Conservation (phyloP, 768 basidiomycete species). For the Pseudohyphozyma bogoriensis region DNA sequence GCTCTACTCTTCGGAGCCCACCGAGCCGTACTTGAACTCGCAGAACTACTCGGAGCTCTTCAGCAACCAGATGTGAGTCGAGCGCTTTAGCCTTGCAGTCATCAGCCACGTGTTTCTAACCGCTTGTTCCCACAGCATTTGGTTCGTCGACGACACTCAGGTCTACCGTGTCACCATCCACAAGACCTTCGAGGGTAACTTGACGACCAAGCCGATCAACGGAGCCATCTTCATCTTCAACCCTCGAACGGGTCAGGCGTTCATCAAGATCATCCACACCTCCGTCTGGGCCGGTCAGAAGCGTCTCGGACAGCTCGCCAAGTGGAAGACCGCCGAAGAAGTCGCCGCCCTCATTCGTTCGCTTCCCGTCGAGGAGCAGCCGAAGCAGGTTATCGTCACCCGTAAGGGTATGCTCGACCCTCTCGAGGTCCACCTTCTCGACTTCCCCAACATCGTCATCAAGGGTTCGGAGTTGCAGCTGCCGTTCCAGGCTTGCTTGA, state of each 20-base stretch:
- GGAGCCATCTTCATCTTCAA: slow-evolving; percentile 99
- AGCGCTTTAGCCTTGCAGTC: slow-evolving; percentile 35
- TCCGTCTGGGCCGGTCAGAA: slow-evolving; percentile 99
- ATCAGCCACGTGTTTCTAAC: slow-evolving; percentile 14
- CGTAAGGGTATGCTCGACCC: slow-evolving; percentile 96
- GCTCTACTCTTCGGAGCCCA: slow-evolving; percentile 96
- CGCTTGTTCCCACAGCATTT: slow-evolving; percentile 38
- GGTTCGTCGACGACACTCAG: slow-evolving; percentile 99
- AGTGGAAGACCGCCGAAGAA: slow-evolving; percentile 99
- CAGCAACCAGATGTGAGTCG: slow-evolving; percentile 82
- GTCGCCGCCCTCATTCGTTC: slow-evolving; percentile 95
- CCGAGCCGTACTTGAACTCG: slow-evolving; percentile 97
- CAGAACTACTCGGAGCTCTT: slow-evolving; percentile 49
- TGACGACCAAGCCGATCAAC: slow-evolving; percentile 98
- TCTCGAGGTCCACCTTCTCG: slow-evolving; percentile 93
- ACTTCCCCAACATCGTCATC: slow-evolving; percentile 99
- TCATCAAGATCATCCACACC: slow-evolving; percentile 98
- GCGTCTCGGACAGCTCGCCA: slow-evolving; percentile 96
- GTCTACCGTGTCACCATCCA: slow-evolving; percentile 99
- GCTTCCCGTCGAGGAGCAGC: slow-evolving; percentile 98
- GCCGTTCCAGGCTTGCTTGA: slow-evolving; percentile 99
- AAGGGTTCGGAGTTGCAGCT: slow-evolving; percentile 96
- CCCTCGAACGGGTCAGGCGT: slow-evolving; percentile 92
- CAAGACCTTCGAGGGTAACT: slow-evolving; percentile 99
- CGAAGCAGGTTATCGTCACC: slow-evolving; percentile 98